Conservation (phyloP, 148 eudicot genomes). For the Diospyros lotus region DNA sequence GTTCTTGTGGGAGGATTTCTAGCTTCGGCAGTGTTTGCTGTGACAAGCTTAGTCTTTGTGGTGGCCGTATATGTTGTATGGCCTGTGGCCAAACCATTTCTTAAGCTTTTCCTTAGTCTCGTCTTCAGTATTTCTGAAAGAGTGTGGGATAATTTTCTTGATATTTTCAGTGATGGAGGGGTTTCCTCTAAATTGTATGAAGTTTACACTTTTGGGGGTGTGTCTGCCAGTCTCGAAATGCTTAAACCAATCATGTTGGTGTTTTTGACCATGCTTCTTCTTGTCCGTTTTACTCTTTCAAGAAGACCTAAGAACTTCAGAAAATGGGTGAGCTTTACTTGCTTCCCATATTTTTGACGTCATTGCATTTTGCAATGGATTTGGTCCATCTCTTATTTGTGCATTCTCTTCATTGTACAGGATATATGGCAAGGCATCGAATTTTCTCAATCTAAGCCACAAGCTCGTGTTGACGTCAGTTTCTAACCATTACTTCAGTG, state of each 20-base stretch:
- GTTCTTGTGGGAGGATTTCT: slow-evolving; percentile 67
- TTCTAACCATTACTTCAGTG: not conserved
- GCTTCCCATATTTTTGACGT: slow-evolving; percentile 4
- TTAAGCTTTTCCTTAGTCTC: slow-evolving; percentile 45
- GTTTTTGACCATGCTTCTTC: slow-evolving; percentile 57
- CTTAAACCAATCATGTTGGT: slow-evolving; percentile 61
- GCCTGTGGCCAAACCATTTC: slow-evolving; percentile 66
- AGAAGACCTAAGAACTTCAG: slow-evolving; percentile 82
- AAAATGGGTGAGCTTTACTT: slow-evolving; percentile 67
- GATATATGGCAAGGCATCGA: slow-evolving; percentile 95
- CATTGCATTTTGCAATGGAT: not conserved
- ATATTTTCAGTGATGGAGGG: slow-evolving; percentile 54
- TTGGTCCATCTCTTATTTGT: not conserved
- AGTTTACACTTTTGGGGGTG: slow-evolving; percentile 60
- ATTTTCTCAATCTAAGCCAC: slow-evolving; percentile 86
- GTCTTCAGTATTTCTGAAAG: slow-evolving; percentile 42
- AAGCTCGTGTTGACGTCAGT: slow-evolving; percentile 94
- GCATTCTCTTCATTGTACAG: slow-evolving; percentile 38
- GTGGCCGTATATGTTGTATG: slow-evolving; percentile 57
- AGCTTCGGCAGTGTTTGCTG: slow-evolving; percentile 81
- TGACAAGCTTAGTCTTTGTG: slow-evolving; percentile 57
- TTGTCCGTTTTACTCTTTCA: slow-evolving; percentile 75
- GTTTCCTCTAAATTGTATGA: slow-evolving; percentile 50
- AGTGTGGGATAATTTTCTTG: slow-evolving; percentile 49
- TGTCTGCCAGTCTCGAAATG: slow-evolving; percentile 50